Base-by-base conservation (phyloP, 2,329 filamentous ascomycete genomes). In the Hymenoscyphus infarciens region DNA sequence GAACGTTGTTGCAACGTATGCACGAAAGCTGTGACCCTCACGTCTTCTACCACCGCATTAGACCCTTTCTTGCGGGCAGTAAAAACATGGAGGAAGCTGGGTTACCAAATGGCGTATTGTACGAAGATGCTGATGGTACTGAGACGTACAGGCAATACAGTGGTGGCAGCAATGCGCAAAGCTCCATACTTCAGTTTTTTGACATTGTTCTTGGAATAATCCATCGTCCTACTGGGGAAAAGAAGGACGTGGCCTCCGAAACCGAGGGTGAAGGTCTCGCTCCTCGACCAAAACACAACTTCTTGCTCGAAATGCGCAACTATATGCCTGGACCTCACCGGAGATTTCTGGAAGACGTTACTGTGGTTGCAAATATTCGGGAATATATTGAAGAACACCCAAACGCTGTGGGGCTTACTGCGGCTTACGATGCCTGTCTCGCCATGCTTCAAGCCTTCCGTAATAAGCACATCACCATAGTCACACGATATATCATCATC, bases 11-110 rank as follows among this genome's bases (percentile, higher is more conserved):
- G 31, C 85, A 91, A 72, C 87, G 91, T 68, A 96, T 99, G 91
- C 92, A 98, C 74, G 95, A 98, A 75, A 91, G 88, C 72, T 99
- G 95, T 74, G 93, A 98, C 73, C 93, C 95, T 0, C 88, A 90
- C 67, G 89, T 97, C 61, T 99, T 99, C 77, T 99, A 97, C 77
- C 87, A 97, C 77, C 90, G 92, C 64, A 96, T 99, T 70, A 87
- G 95, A n/a, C 94, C 95, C 0, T 98, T 96, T 76, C 83, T 99
- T 2, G 94, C 95, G 5, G 95, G 95, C 15, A 95, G 92, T 75
- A 97, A 97, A 82, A 98, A 98, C 75, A 99, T 97, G 95, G 87
- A 84, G 57, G 94, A 97, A 66, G 95, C 94, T 4, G 95, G 95
- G 15, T 82, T 99, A 10, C 93, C 95, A 0, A 81, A 88, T 64